Evolutionary conservation across 2,329 filamentous ascomycete genomes (phyloP).

Genomic region (Nemania sp.): DNA sequence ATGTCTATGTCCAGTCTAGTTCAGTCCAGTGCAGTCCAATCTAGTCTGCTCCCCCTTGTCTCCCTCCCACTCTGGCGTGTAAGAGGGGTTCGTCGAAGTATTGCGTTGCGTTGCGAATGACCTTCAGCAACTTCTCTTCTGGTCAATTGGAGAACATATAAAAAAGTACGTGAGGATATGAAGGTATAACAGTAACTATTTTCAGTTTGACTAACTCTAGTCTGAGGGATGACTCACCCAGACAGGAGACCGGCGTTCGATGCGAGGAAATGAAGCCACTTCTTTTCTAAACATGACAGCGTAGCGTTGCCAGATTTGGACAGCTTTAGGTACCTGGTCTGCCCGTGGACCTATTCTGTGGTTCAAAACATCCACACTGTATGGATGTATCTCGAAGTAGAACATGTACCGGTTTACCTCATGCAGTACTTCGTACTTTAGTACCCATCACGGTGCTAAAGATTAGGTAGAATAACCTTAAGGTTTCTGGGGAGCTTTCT

Average conservation of each 20-base stretch:
- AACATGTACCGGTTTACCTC: not conserved
- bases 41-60: no score
- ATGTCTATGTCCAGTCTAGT: no score
- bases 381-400: no score
- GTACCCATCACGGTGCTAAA: no score
- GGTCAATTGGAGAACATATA: not conserved
- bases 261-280: conserved; percentile 12
- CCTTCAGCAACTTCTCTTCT: not conserved
- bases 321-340: no score
- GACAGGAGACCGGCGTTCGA: not conserved
- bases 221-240: conserved; percentile 22
- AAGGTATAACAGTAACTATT: not conserved
- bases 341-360: conserved; percentile 8
- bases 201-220: not conserved
- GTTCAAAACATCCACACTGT: not conserved
- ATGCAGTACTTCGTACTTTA: no score
- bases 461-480: not conserved
- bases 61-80: not conserved
- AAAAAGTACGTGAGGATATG: not conserved
- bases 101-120: not conserved
- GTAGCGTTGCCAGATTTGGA: conserved; percentile 20
- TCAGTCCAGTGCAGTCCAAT: no score
- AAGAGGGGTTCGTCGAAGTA: not conserved
- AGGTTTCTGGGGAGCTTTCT: not conserved
- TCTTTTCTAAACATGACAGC: not conserved